These are phyloP conservation scores for Rhytidiadelphus loreus DNA, from an alignment of 225 moss, liverwort and hornwort genomes.

Conservation along the genomic window DNA sequence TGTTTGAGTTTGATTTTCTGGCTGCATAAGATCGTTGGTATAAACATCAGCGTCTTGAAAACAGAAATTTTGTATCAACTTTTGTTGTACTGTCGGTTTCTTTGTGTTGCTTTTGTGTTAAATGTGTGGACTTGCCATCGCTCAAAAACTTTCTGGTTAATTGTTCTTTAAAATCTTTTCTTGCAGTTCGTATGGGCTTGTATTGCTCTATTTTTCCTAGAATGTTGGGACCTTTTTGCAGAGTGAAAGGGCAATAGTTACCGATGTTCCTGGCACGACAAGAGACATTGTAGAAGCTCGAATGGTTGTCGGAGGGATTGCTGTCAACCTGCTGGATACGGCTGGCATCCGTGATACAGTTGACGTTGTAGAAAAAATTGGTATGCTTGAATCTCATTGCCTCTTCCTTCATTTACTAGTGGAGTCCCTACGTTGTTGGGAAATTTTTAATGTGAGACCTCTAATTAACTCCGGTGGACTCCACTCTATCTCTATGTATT, in stretches of 20 bases:
- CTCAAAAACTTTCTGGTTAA: neutral
- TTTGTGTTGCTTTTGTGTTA: neutral
- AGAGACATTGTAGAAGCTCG: conserved; percentile 88
- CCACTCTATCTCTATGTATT: neutral
- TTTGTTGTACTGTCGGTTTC: neutral
- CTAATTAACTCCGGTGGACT: neutral
- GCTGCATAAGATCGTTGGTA: neutral
- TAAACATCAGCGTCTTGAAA: neutral
- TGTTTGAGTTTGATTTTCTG: neutral
- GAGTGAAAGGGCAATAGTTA: conserved; percentile 98
- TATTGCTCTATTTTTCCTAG: neutral
- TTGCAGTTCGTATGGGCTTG: neutral
- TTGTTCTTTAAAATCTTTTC: neutral
- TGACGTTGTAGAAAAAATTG: conserved; percentile 79
- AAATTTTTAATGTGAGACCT: neutral
- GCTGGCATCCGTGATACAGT: conserved; percentile 91
- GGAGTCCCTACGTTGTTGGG: neutral
- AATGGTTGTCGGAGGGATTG: conserved; percentile 79
- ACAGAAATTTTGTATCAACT: neutral
- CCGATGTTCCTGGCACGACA: conserved; percentile 88
- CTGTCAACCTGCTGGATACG: conserved; percentile 85
- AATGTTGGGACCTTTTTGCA: conserved; percentile 13
- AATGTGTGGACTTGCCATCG: neutral
- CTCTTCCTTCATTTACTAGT: neutral
- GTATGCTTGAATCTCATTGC: conserved; percentile 12